These are phyloP conservation scores for Ambrosia trifida DNA, from an alignment of 129 eudicot species.

Conservation along the genomic window DNA sequence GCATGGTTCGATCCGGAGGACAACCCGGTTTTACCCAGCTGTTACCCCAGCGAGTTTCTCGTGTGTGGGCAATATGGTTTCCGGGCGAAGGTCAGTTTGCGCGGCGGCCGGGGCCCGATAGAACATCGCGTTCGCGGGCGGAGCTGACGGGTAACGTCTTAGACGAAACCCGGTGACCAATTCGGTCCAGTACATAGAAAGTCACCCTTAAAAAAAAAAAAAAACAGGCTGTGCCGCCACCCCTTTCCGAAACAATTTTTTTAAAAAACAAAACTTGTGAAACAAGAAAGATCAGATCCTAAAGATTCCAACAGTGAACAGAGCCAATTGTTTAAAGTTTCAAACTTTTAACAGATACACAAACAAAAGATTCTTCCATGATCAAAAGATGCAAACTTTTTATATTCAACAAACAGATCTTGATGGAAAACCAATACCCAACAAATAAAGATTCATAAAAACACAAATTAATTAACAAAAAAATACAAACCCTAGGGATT, in stretches of 20 bases:
- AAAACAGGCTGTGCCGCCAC: too few species aligned
- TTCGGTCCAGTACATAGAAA: too few species aligned
- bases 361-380: constrained; percentile 22
- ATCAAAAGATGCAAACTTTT: not conserved
- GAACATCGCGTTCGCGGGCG: too few species aligned
- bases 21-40: too few species aligned
- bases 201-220: too few species aligned
- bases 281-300: not conserved
- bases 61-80: too few species aligned
- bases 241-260: not conserved
- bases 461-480: not conserved
- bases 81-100: too few species aligned
- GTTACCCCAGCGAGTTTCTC: too few species aligned
- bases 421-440: not conserved
- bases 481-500: constrained; percentile 20
- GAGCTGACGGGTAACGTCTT: too few species aligned
- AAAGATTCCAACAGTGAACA: constrained; percentile 10
- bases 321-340: not conserved
- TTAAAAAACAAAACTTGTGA: not conserved
- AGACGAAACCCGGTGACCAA: too few species aligned
- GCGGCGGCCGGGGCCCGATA: too few species aligned
- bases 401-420: constrained; percentile 14
- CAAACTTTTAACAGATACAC: constrained; percentile 6
- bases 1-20: too few species aligned
- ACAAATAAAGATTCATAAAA: not conserved